These are phyloP conservation scores for Theobroma grandiflorum DNA, from an alignment of 441 rosid species.

Conservation along the genomic window DNA sequence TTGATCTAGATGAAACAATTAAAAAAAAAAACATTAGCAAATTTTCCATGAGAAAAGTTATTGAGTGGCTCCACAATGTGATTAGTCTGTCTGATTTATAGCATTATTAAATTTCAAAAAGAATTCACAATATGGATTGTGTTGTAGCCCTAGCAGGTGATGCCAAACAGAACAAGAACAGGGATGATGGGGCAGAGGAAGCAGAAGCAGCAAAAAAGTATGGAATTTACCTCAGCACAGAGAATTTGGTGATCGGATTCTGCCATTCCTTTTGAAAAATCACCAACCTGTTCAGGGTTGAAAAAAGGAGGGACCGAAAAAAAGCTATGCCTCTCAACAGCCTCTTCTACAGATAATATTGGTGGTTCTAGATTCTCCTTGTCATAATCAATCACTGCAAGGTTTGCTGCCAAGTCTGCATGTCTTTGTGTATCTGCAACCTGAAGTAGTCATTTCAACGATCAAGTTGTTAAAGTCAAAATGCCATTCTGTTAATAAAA, in stretches of 20 bases:
- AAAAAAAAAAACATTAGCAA: background rate
- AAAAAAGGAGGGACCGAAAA: constrained; percentile 58
- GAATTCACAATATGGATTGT: background rate
- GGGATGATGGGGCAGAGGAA: background rate
- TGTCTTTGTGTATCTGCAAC: constrained; percentile 86
- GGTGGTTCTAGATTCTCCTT: constrained; percentile 66
- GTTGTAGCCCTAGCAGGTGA: background rate
- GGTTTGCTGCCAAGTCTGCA: constrained; percentile 72
- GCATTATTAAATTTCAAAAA: background rate
- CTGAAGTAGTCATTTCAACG: constrained; percentile 44
- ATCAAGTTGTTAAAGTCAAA: constrained; percentile 12
- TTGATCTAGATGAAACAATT: constrained; percentile 54
- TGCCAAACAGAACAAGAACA: background rate
- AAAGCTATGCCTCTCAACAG: constrained; percentile 69
- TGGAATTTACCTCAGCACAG: constrained; percentile 65
- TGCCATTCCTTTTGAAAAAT: constrained; percentile 79
- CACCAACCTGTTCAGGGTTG: constrained; percentile 64
- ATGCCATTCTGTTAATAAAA: background rate
- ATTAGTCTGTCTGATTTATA: background rate
- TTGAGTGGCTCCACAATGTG: background rate
- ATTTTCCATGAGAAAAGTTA: background rate
- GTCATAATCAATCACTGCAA: constrained; percentile 71
- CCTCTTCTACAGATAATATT: constrained; percentile 81
- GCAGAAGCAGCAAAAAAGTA: background rate
- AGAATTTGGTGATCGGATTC: constrained; percentile 80